phyloP scores from a whole-genome alignment of 1,284 basidiomycete genomes.

The Coniferiporia sulphurascens region DNA sequence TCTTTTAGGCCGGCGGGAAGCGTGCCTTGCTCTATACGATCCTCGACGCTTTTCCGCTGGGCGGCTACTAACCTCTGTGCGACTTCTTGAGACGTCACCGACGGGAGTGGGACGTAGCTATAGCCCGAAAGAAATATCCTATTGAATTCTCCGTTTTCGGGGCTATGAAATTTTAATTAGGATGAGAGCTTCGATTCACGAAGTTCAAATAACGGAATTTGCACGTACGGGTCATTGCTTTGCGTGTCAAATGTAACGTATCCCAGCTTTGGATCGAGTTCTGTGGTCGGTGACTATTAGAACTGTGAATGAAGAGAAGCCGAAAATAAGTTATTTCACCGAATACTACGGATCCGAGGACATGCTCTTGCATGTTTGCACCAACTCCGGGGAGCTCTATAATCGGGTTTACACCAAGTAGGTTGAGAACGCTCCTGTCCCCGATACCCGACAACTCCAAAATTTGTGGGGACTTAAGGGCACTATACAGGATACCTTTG shows the following conservation, averaged over 20 bases:
- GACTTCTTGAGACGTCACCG: conserved; percentile 12
- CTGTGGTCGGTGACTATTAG: background rate
- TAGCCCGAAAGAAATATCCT: conserved; percentile 13
- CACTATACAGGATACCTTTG: conserved; percentile 18
- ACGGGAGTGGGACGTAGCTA: conserved; percentile 21
- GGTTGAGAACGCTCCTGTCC: conserved; percentile 26
- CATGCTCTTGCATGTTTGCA: conserved; percentile 32
- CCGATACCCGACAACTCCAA: conserved; percentile 40
- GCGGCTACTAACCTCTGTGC: conserved; percentile 17
- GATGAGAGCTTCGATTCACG: background rate
- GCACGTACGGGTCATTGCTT: conserved; percentile 13
- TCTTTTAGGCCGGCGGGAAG: conserved; percentile 21
- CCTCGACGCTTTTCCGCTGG: conserved; percentile 13
- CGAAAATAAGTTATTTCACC: conserved; percentile 17
- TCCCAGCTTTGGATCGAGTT: conserved; percentile 10
- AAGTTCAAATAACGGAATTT: background rate
- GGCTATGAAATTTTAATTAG: background rate
- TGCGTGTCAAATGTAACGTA: conserved; percentile 18
- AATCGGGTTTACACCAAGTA: conserved; percentile 29
- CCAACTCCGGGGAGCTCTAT: conserved; percentile 35
- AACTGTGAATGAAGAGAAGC: background rate
- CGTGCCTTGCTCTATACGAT: conserved; percentile 8
- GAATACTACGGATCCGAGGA: conserved; percentile 17
- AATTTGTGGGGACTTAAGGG: conserved; percentile 30
- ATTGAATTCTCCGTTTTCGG: conserved; percentile 13